These are phyloP conservation scores for Exophiala bonariae DNA, from an alignment of 2,329 filamentous ascomycete species.

Conservation along the genomic window DNA sequence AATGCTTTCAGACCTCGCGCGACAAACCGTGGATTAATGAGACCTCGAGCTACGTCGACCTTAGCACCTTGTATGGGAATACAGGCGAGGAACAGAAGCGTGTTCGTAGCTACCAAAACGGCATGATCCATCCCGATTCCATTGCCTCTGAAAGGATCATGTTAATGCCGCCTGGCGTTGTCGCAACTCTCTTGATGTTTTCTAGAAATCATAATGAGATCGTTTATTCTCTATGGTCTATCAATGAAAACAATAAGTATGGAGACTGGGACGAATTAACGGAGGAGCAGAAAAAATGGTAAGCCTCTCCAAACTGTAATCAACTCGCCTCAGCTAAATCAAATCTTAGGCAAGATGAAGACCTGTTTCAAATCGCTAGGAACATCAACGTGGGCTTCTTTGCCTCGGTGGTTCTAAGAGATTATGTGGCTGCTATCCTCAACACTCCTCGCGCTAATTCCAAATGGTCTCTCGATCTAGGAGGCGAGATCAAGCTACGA, in stretches of 20 bases:
- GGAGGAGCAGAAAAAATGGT: constrained; percentile 40
- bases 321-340: too few species aligned
- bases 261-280: constrained; percentile 40
- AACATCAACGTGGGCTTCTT: constrained; percentile 52
- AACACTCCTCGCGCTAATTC: constrained; percentile 48
- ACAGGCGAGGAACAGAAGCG: constrained; percentile 42
- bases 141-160: constrained; percentile 48
- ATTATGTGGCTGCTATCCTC: constrained; percentile 49
- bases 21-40: constrained; percentile 46
- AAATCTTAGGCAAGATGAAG: constrained; percentile 48
- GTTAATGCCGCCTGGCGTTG: constrained; percentile 50
- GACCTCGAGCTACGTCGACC: constrained; percentile 49
- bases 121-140: constrained; percentile 44
- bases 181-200: constrained; percentile 45
- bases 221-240: constrained; percentile 38
- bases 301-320: constrained; percentile 19
- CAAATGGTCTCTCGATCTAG: constrained; percentile 47
- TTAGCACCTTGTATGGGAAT: constrained; percentile 49
- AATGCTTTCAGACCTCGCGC: constrained; percentile 47
- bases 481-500: constrained; percentile 45
- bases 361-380: constrained; percentile 48
- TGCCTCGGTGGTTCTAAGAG: constrained; percentile 45
- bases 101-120: constrained; percentile 46
- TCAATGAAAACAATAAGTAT: constrained; percentile 48
- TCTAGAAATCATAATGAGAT: constrained; percentile 49